Conservation (phyloP, 2,329 filamentous ascomycete genomes). For the Ploettnerulaceae sp. region DNA sequence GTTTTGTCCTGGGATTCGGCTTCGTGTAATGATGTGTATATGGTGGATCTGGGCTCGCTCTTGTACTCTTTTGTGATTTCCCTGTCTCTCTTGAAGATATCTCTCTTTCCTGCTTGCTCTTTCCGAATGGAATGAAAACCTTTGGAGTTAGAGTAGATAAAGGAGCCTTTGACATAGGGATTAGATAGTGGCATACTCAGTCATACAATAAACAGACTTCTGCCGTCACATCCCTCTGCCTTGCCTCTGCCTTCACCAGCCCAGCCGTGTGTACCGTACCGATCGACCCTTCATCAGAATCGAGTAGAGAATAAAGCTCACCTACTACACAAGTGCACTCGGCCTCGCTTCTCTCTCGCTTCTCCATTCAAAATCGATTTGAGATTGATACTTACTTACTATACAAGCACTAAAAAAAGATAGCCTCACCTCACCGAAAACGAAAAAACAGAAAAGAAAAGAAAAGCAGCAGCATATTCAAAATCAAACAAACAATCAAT, state of each 20-base stretch:
- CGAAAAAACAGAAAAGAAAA: too few species aligned
- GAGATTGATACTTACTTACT: too few species aligned
- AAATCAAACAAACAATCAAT: too few species aligned
- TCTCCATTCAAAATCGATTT: too few species aligned
- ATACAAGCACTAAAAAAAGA: too few species aligned
- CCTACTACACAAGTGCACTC: too few species aligned
- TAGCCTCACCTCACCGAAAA: too few species aligned
- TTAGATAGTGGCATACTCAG: constrained; percentile 9
- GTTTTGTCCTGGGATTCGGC: neutral
- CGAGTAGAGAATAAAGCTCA: too few species aligned
- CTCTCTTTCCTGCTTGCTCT: neutral
- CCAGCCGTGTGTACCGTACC: neutral
- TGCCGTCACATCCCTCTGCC: neutral
- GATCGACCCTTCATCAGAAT: too few species aligned
- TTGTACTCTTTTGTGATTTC: neutral
- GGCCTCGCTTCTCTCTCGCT: too few species aligned
- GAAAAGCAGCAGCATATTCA: too few species aligned
- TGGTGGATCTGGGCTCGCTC: constrained; percentile 4
- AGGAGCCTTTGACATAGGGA: neutral
- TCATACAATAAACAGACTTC: constrained; percentile 10
- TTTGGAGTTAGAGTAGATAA: neutral
- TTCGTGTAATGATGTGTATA: constrained; percentile 3
- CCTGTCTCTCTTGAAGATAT: neutral
- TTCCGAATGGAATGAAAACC: neutral
- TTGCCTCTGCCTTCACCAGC: neutral